Evolutionary conservation across 2,329 filamentous ascomycete species (phyloP), one percentile per base, ranked within the genome.

Genomic region (Byssoonygena ceratinophila): DNA sequence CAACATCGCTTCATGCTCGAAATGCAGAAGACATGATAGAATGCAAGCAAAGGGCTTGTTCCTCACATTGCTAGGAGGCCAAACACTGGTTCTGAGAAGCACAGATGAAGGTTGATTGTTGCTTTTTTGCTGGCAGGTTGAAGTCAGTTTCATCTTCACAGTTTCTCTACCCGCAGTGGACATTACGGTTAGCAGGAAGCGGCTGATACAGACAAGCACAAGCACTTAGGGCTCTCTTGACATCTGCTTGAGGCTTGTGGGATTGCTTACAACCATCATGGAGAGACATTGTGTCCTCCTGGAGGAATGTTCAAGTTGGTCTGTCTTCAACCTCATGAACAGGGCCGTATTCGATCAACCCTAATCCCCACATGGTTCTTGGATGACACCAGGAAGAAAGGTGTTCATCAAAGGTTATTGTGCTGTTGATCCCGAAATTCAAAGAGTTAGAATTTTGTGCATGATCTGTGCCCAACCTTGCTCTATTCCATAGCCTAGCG

Each of bases 1-100:
- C 47, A 40, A 50, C 47, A 41, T 50, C 47, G 39, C 29, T 36
- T 43, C 37, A 41, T 23, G 25, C 47, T 34, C 11, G 18, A 22
- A 16, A 29, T n/a, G 39, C 39, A 7, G 11, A 40, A 16, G 18
- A 23, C n/a, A n/a, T n/a, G n/a, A n/a, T n/a, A n/a, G 16, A 23
- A 4, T 4, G 20, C 23, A 29, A 32, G 16, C 36, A 14, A 29
- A 7, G n/a, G 46, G 8, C 16, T 29, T 29, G 5, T 20, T 9
- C 25, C 18, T 32, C 8, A 18, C 12, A 43, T 12, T 1, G 9
- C 2, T 6, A n/a, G n/a, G 39, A 20, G 18, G 11, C 12, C 23
- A 31, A 14, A 23, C 37, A 25, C 9, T 22, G 3, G 37, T 3
- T 29, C 9, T n/a, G 29, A 9, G 9, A 16, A n/a, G 11, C 6